These are phyloP conservation scores for Diplocarpon mali DNA, from an alignment of 2,329 filamentous ascomycete genomes.

Conservation along the genomic window DNA sequence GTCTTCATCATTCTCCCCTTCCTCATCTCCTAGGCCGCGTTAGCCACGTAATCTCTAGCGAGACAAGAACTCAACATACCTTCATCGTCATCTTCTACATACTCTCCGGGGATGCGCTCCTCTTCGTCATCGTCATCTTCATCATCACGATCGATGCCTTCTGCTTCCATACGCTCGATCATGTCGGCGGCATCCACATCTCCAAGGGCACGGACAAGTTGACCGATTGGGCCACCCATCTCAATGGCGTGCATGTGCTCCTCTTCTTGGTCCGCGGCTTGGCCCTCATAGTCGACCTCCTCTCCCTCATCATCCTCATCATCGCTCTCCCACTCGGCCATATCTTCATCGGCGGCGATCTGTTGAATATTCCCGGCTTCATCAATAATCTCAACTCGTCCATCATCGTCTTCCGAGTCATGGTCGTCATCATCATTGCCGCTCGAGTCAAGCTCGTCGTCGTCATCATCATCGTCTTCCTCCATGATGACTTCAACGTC, in stretches of 20 bases:
- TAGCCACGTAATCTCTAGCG: conserved; percentile 11
- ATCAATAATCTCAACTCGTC: conserved; percentile 46
- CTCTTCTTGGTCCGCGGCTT: conserved; percentile 42
- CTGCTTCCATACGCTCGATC: conserved; percentile 31
- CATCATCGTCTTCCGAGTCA: conserved; percentile 39
- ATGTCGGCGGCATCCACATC: conserved; percentile 28
- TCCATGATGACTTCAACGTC: conserved; percentile 70
- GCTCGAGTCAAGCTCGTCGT: conserved; percentile 45
- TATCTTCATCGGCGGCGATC: conserved; percentile 46
- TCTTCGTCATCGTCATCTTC: conserved; percentile 30
- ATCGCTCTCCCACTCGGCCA: conserved; percentile 50
- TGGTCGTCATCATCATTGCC: conserved; percentile 46
- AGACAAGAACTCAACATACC: conserved; percentile 27
- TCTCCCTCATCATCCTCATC: conserved; percentile 45
- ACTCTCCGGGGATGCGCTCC: conserved; percentile 34
- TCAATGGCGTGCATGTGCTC: conserved; percentile 34
- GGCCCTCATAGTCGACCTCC: conserved; percentile 42
- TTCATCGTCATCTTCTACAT: conserved; percentile 49
- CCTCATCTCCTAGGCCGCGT: conserved; percentile 41
- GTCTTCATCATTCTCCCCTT: conserved; percentile 51
- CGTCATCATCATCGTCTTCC: conserved; percentile 54
- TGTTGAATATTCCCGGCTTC: conserved; percentile 44
- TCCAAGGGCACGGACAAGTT: conserved; percentile 43
- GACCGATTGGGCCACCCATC: conserved; percentile 37
- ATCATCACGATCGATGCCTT: conserved; percentile 40